A percentile compares a stretch with the other conserved stretches of the same genome.
phyloP scores from a whole-genome alignment of 768 basidiomycete genomes.

The Phaeotremella fagi region DNA sequence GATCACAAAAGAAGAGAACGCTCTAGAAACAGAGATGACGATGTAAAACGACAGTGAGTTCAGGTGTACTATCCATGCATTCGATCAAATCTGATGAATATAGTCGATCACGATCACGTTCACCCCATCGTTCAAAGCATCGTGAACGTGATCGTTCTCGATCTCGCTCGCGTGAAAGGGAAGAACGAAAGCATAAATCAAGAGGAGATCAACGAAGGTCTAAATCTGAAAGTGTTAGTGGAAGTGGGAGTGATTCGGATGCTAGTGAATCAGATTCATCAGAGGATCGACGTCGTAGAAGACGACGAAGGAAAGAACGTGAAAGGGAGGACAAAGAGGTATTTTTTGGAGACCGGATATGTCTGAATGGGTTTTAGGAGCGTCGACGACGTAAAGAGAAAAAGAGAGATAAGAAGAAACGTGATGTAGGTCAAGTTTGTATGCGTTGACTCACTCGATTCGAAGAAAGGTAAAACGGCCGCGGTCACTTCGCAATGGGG shows the following conservation, averaged over 20 bases:
- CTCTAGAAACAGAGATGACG: conserved; percentile 2
- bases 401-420: conserved; percentile 49
- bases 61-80: neutral
- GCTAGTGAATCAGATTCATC: conserved; percentile 17
- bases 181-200: neutral
- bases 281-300: conserved; percentile 35
- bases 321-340: conserved; percentile 63
- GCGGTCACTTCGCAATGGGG: conserved; percentile 72
- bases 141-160: conserved; percentile 6
- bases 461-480: conserved; percentile 60
- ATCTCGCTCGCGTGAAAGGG: neutral
- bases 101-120: conserved; percentile 20
- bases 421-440: conserved; percentile 55
- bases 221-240: conserved; percentile 4
- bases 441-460: too few relatives aligned
- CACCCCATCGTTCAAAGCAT: conserved; percentile 13
- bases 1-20: neutral
- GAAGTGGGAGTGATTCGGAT: conserved; percentile 21
- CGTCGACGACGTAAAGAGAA: conserved; percentile 26
- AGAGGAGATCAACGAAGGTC: conserved; percentile 1
- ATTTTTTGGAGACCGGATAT: conserved; percentile 5
- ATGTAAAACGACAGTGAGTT: neutral
- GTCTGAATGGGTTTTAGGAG: conserved; percentile 4
- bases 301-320: conserved; percentile 53
- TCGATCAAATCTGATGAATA: neutral